Conservation (phyloP, 2,329 filamentous ascomycete genomes). For the Ophiostoma pallidulum region DNA sequence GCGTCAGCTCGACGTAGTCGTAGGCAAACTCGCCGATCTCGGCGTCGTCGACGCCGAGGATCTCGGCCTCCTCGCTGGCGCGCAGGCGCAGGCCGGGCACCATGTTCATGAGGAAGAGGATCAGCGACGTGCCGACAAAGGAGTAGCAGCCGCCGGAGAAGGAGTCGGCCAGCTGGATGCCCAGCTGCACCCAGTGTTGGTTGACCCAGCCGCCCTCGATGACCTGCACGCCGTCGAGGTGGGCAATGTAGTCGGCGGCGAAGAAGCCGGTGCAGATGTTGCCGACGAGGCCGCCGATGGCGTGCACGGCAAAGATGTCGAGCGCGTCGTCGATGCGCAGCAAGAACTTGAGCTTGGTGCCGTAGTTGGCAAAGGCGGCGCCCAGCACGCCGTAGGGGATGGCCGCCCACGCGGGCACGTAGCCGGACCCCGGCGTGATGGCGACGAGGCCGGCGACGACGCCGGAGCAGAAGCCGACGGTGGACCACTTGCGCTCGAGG, state of each 20-base stretch:
- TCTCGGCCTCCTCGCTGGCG: constrained; percentile 56
- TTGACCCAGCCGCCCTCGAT: constrained; percentile 60
- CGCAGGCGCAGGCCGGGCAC: constrained; percentile 62
- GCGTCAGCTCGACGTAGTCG: constrained; percentile 62
- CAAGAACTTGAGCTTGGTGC: constrained; percentile 69
- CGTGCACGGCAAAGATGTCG: constrained; percentile 87
- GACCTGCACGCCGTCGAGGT: constrained; percentile 56
- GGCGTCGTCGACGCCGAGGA: constrained; percentile 61
- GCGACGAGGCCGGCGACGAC: constrained; percentile 80
- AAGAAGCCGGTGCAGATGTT: constrained; percentile 72
- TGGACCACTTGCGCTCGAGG: constrained; percentile 88
- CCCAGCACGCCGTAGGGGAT: constrained; percentile 50
- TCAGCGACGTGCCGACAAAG: constrained; percentile 57
- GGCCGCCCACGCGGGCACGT: constrained; percentile 57
- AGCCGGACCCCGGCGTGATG: constrained; percentile 76
- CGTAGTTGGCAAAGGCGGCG: constrained; percentile 68
- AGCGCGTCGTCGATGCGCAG: constrained; percentile 78
- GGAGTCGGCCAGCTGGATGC: constrained; percentile 61
- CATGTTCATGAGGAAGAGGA: constrained; percentile 62
- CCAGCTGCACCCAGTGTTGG: constrained; percentile 60
- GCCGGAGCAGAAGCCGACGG: constrained; percentile 88
- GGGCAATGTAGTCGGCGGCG: constrained; percentile 64
- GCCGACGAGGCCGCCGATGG: constrained; percentile 70
- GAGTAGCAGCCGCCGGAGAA: constrained; percentile 56
- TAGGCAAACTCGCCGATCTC: constrained; percentile 78